These are phyloP conservation scores for Earliella scabrosa DNA, from an alignment of 1,284 basidiomycete genomes.

Conservation along the genomic window DNA sequence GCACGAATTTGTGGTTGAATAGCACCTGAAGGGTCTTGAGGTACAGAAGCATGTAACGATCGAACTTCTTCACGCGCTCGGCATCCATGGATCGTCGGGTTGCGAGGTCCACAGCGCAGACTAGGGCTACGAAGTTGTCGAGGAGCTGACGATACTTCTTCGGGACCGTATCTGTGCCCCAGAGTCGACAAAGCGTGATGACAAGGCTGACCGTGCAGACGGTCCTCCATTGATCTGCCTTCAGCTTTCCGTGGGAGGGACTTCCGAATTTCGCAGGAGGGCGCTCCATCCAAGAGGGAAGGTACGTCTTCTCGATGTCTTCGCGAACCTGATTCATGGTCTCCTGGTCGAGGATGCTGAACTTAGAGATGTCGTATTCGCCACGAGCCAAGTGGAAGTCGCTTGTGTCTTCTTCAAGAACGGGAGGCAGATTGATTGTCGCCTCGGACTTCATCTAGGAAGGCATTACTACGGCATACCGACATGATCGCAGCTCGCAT, in stretches of 20 bases:
- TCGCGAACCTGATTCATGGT: slow-evolving; percentile 1
- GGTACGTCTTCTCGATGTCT: slow-evolving; percentile 16
- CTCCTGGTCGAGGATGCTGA: not conserved
- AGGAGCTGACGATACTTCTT: not conserved
- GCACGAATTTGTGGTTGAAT: slow-evolving; percentile 33
- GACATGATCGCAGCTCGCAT: no score
- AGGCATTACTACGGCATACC: no score
- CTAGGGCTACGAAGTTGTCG: slow-evolving; percentile 1
- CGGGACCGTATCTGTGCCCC: not conserved
- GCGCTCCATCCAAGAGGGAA: slow-evolving; percentile 29
- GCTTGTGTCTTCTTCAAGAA: not conserved
- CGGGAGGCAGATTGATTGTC: not conserved
- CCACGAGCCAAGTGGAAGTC: slow-evolving; percentile 4
- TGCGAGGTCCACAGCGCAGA: slow-evolving; percentile 5
- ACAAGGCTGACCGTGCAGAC: slow-evolving; percentile 24
- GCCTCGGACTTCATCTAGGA: not conserved
- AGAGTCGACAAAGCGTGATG: slow-evolving; percentile 2
- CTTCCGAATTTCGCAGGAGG: slow-evolving; percentile 25
- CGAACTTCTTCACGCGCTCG: slow-evolving; percentile 17
- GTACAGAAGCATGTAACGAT: slow-evolving; percentile 35
- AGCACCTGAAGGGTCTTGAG: slow-evolving; percentile 32
- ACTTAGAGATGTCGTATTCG: not conserved
- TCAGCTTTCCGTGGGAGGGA: slow-evolving; percentile 27
- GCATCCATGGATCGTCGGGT: slow-evolving; percentile 2
- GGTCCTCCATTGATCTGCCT: slow-evolving; percentile 33